Base-by-base conservation (phyloP, 2,329 filamentous ascomycete genomes). In the Nemania abortiva region DNA sequence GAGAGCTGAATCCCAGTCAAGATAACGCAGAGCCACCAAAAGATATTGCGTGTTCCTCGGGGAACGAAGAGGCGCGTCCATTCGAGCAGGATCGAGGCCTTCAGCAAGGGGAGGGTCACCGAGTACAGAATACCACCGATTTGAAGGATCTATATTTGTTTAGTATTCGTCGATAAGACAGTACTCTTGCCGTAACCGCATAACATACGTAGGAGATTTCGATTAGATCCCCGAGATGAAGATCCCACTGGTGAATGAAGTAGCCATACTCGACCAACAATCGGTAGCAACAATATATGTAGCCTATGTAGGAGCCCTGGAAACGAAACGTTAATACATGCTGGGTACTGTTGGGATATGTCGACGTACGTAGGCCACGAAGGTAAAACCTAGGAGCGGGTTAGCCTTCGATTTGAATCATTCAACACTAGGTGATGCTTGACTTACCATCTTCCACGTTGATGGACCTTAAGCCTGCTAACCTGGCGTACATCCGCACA, bases 241-340 rank as follows among this genome's bases (percentile, higher is more conserved):
- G 34, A 54, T 74, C 59, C 71, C 71, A 74, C 45, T 73, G 71
- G 18, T 72, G 71, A 27, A 73, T 66, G n/a, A 72, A 73, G 50
- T 67, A 71, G 31, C 70, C 70, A 22, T 69, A 66, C 39, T 69
- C 69, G n/a, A 47, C 27, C 61, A 71, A 49, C n/a, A 72, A 27
- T 39, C 66, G 60, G 50, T 69, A 69, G 42, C 47, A 42, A 53
- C 66, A 71, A 55, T 71, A 71, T 42, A 72, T 70, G 20, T 67
- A 71, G 10, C 68, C 70, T 27, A 72, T 67, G 42, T 59, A 72
- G 13, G 34, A 56, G 24, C 58, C 69, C 66, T 70, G 7, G 45
- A 18, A 50, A 22, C 24, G 3, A 45, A 9, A 27, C 52, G n/a
- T 70, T 31, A 70, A 52, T 62, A 31, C 18, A 57, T 15, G n/a